Base-by-base conservation (phyloP, 306 rosid genomes). In the Prinsepia uniflora region DNA sequence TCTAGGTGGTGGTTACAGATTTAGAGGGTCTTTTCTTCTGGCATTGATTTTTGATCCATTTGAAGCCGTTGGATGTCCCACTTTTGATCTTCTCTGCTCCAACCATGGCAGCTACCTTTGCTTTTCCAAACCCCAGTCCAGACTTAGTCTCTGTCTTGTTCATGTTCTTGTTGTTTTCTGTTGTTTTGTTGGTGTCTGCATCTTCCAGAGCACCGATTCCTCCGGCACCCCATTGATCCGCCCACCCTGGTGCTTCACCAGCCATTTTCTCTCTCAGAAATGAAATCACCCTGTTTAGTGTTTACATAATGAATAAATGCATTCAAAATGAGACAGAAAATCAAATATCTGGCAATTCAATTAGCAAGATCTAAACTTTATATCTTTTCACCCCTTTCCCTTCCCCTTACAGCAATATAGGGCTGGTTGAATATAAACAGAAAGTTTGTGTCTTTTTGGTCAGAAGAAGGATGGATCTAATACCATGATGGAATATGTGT, bases 211-310 rank as follows among this genome's bases (percentile, higher is more conserved):
- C 92, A 24, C 98, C 98, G 24, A 93, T 82, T 18, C 98, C 98
- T 30, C 98, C 98, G 10, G 90, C 90, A 8, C 98, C 96, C 98
- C 98, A 92, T 73, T 87, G 96, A 74, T 89, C 96, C 6, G 96
- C 98, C 96, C 96, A 90, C 77, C 87, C 89, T 5, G 96, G 95
- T 80, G 84, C 96, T 72, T 92, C 96, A 1, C 79, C 75, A 40
- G 88, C 89, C 96, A 92, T 88, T 5, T 9, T 48, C 17, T 58
- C 5, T 0, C 56, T 52, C 22, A 3, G 0, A 22, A 2, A 22
- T 22, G 45, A 15, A 3, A 34, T 15, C 13, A 34, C 44, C 9
- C 34, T 43, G 40, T 40, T 24, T 46, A 73, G n/a, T n/a, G n/a
- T n/a, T n/a, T n/a, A n/a, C 65, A 41, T 10, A 20, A 60, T 24